Conservation (phyloP, 2,329 filamentous ascomycete species). For the Arthrobotrys sinensis region DNA sequence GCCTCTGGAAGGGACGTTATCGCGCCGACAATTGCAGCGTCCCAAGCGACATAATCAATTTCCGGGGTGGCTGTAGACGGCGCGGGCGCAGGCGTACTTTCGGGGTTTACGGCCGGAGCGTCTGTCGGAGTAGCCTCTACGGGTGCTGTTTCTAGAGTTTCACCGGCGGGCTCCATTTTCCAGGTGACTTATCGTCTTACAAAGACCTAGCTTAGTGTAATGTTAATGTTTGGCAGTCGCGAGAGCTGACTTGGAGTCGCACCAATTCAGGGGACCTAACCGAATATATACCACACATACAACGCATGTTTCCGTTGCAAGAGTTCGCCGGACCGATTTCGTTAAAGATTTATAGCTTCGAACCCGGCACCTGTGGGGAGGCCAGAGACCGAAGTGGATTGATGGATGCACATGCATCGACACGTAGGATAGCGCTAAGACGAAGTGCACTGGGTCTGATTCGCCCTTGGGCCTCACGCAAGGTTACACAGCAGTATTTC, state of each 20-base stretch:
- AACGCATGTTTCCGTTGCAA: no score
- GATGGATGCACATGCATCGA: no score
- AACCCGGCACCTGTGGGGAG: no score
- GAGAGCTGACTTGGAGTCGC: no score
- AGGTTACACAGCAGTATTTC: no score
- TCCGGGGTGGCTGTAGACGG: not conserved
- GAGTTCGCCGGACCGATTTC: no score
- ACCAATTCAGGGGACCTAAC: not conserved
- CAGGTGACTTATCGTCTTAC: not conserved
- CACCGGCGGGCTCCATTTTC: constrained; percentile 1
- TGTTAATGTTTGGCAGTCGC: not conserved
- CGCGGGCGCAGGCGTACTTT: not conserved
- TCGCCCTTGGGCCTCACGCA: no score
- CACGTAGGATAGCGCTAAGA: no score
- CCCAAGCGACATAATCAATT: constrained; percentile 48
- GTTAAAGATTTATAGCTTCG: no score
- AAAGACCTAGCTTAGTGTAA: constrained; percentile 1
- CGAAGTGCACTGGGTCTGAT: no score
- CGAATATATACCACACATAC: constrained; percentile 1
- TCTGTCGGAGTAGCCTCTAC: not conserved
- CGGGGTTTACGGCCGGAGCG: not conserved
- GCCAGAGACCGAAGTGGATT: no score
- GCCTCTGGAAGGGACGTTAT: constrained; percentile 32
- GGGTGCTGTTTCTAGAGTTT: not conserved
- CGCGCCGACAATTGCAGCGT: constrained; percentile 41